phyloP scores from a whole-genome alignment of 768 basidiomycete genomes.

The Tylopilus cervinicoccineus region DNA sequence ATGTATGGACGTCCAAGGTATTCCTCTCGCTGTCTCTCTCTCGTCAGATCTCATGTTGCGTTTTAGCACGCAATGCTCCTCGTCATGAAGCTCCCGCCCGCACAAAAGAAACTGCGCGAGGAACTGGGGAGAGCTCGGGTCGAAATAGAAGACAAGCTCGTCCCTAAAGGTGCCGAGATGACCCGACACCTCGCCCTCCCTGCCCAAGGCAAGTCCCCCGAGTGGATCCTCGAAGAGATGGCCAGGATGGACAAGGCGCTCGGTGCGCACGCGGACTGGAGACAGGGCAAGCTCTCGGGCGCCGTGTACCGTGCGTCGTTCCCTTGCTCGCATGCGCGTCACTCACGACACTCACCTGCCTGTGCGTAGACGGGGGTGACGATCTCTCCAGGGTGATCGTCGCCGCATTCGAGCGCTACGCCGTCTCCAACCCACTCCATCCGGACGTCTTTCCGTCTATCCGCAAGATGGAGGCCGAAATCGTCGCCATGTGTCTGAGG shows the following conservation, averaged over 20 bases:
- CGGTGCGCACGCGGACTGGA: slow-evolving; percentile 49
- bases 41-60: not conserved
- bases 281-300: slow-evolving; percentile 72
- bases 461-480: slow-evolving; percentile 96
- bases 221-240: slow-evolving; percentile 80
- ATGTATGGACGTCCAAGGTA: slow-evolving; percentile 27
- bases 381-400: slow-evolving; percentile 77
- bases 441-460: slow-evolving; percentile 91
- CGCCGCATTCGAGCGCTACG: slow-evolving; percentile 76
- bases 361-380: slow-evolving; percentile 69
- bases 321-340: not conserved
- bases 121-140: slow-evolving; percentile 63
- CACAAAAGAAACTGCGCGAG: slow-evolving; percentile 51
- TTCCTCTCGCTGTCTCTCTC: not conserved
- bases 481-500: slow-evolving; percentile 81
- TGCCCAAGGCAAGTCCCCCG: slow-evolving; percentile 53
- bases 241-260: slow-evolving; percentile 68
- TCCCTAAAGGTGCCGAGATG: slow-evolving; percentile 61
- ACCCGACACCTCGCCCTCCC: slow-evolving; percentile 67
- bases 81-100: slow-evolving; percentile 57
- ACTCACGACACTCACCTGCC: not conserved
- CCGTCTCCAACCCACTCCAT: slow-evolving; percentile 86
- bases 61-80: slow-evolving; percentile 52
- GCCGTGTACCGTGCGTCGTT: slow-evolving; percentile 68
- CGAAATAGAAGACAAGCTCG: slow-evolving; percentile 63